Evolutionary conservation across 768 basidiomycete species (phyloP).

Genomic region (Mycena crocata): DNA sequence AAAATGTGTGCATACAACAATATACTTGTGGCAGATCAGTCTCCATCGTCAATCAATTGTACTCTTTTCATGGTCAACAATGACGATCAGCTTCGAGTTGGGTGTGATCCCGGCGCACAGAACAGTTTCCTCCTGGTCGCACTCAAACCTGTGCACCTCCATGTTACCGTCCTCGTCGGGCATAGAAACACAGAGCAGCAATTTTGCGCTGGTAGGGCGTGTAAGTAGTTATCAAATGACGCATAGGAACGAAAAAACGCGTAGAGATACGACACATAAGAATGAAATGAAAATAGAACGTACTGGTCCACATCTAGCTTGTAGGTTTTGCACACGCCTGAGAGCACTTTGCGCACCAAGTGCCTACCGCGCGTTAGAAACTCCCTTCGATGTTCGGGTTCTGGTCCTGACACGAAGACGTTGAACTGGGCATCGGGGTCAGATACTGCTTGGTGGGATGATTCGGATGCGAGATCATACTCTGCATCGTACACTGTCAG

Average conservation of each 20-base stretch:
- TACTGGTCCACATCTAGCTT: constrained; percentile 32
- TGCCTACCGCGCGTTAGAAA: constrained; percentile 47
- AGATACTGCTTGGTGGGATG: constrained; percentile 1
- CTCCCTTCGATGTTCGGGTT: constrained; percentile 7
- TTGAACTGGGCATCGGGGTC: constrained; percentile 21
- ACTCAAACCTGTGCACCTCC: constrained; percentile 5
- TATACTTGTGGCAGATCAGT: too few species aligned
- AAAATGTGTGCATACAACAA: too few species aligned
- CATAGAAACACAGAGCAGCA: constrained; percentile 20
- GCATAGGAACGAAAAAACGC: too few species aligned
- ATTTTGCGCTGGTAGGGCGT: constrained; percentile 24
- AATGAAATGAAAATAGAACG: neutral
- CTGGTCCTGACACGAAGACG: constrained; percentile 17
- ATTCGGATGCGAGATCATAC: too few species aligned
- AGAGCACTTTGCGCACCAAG: constrained; percentile 43
- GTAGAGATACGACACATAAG: neutral
- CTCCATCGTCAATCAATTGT: neutral
- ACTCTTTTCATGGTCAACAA: neutral
- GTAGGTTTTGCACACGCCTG: constrained; percentile 43
- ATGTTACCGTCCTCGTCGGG: constrained; percentile 9
- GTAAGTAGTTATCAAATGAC: too few species aligned
- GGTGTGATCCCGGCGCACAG: constrained; percentile 9
- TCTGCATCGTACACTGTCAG: neutral
- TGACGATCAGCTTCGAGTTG: constrained; percentile 6
- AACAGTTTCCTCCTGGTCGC: constrained; percentile 18